Evolutionary conservation across 305 asterid genomes (phyloP), one percentile per base, ranked within the genome.

Genomic region (Fraxinus sp.): DNA sequence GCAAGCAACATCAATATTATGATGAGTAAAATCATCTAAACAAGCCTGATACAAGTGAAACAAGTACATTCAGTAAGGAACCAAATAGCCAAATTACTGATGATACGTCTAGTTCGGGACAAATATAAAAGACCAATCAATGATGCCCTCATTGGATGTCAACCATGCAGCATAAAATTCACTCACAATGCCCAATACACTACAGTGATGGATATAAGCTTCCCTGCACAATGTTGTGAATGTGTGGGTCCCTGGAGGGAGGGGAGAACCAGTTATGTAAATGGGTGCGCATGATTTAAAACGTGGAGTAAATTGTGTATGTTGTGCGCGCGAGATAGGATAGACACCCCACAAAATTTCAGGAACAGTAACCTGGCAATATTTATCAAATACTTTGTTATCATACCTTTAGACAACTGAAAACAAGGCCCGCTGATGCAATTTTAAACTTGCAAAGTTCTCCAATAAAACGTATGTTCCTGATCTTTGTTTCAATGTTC

Each of bases 381-480:
- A 73, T 35, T 11, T 14, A 33, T 28, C 52, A 78, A 26, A 72
- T 52, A 52, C 75, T 68, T 30, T 79, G 78, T 75, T 77, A 80
- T 55, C 81, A 80, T 91, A 95, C 99, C 98, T 95, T 97, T 82
- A 97, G 89, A 89, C 97, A 94, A 87, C 93, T 95, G 90, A 94
- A 93, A 84, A 92, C 93, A 79, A 97, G 88, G 88, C 97, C 94
- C 80, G 97, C 83, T 35, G 98, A 91, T 33, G 99, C 98, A 83
- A 97, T 89, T 90, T 92, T 93, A 76, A 94, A 97, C 91, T 97
- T 97, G 97, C 98, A 92, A 83, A 97, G 98, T 88, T 97, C 99
- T 84, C 99, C 99, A 84, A 97, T 91, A 86, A 97, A 97, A 57
- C 99, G 90, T 71, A 97, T 97, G 83, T 97, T 97, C 90, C 97